A percentile compares a stretch with the other conserved stretches of the same genome.
phyloP scores from a whole-genome alignment of 2,329 filamentous ascomycete species.

The Cryphonectria radicalis region DNA sequence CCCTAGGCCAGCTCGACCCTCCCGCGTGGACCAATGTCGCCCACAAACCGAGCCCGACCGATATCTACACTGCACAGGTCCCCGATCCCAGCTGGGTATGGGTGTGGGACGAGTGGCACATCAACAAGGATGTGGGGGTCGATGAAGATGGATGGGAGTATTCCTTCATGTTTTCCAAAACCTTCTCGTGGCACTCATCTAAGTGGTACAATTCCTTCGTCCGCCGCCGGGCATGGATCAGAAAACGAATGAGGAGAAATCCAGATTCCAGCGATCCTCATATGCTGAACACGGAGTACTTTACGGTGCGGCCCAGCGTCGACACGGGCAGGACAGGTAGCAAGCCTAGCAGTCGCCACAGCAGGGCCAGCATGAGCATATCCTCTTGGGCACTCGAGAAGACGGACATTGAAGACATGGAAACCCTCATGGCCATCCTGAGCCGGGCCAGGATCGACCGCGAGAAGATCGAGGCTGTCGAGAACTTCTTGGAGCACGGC shows the following conservation, averaged over 20 bases:
- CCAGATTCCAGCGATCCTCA: conserved; percentile 59
- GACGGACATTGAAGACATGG: conserved; percentile 63
- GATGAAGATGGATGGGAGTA: conserved; percentile 97
- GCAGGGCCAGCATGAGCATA: conserved; percentile 38
- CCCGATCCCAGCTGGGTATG: conserved; percentile 96
- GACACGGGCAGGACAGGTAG: conserved; percentile 48
- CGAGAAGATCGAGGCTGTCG: conserved; percentile 84
- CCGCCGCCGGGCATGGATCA: conserved; percentile 84
- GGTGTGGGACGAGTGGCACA: conserved; percentile 70
- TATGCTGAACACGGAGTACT: conserved; percentile 77
- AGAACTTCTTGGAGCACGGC: conserved; percentile 79
- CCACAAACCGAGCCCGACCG: conserved; percentile 63
- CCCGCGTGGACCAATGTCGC: conserved; percentile 80
- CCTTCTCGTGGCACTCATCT: conserved; percentile 84
- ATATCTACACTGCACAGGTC: conserved; percentile 84
- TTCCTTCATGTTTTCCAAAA: conserved; percentile 79
- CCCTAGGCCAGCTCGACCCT: conserved; percentile 84
- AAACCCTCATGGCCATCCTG: conserved; percentile 70
- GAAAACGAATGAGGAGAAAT: conserved; percentile 72
- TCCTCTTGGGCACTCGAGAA: conserved; percentile 49
- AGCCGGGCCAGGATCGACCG: conserved; percentile 77
- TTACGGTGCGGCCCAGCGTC: conserved; percentile 69
- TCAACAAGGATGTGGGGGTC: conserved; percentile 75
- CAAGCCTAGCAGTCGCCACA: conserved; percentile 38
- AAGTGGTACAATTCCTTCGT: conserved; percentile 96